Evolutionary conservation across 2,329 filamentous ascomycete genomes (phyloP).

Genomic region (Domatiomyces catenatus): DNA sequence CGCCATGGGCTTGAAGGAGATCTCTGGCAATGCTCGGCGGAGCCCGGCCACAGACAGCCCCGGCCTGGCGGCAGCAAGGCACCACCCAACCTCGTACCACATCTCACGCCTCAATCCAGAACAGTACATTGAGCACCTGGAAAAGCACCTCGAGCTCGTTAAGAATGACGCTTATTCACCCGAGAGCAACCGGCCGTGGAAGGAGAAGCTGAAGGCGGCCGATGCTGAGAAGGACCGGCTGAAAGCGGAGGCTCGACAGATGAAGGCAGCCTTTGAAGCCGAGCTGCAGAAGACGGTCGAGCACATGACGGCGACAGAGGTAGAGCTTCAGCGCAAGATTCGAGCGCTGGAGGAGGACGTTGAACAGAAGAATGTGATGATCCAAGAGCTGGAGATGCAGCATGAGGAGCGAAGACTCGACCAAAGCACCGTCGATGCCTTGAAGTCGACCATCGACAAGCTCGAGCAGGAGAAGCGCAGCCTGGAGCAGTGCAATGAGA

Average conservation of each 20-base stretch:
- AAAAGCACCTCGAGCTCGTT: slow-evolving; percentile 29
- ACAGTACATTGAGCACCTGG: slow-evolving; percentile 36
- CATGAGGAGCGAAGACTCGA: slow-evolving; percentile 18
- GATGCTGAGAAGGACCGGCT: slow-evolving; percentile 21
- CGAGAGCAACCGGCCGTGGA: slow-evolving; percentile 12
- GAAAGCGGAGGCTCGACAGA: slow-evolving; percentile 20
- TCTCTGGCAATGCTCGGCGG: slow-evolving; percentile 16
- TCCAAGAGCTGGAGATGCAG: slow-evolving; percentile 22
- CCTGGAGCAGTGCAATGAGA: slow-evolving; percentile 21
- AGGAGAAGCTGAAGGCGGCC: slow-evolving; percentile 18
- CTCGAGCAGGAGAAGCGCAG: slow-evolving; percentile 20
- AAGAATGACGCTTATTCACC: slow-evolving; percentile 29
- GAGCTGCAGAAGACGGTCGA: slow-evolving; percentile 22
- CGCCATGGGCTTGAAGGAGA: slow-evolving; percentile 17
- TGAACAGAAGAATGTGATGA: slow-evolving; percentile 19
- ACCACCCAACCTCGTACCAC: slow-evolving; percentile 8
- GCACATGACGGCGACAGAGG: slow-evolving; percentile 19
- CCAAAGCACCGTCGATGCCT: slow-evolving; percentile 11
- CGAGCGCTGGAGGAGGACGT: slow-evolving; percentile 21
- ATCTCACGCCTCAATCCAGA: slow-evolving; percentile 26
- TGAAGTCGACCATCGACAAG: slow-evolving; percentile 18
- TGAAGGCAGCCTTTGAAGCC: slow-evolving; percentile 22
- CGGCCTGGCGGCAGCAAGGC: slow-evolving; percentile 6
- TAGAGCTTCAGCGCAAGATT: slow-evolving; percentile 20
- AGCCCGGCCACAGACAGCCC: slow-evolving; percentile 11